Evolutionary conservation across 768 basidiomycete genomes (phyloP).

Genomic region (Lactarius trivialis): DNA sequence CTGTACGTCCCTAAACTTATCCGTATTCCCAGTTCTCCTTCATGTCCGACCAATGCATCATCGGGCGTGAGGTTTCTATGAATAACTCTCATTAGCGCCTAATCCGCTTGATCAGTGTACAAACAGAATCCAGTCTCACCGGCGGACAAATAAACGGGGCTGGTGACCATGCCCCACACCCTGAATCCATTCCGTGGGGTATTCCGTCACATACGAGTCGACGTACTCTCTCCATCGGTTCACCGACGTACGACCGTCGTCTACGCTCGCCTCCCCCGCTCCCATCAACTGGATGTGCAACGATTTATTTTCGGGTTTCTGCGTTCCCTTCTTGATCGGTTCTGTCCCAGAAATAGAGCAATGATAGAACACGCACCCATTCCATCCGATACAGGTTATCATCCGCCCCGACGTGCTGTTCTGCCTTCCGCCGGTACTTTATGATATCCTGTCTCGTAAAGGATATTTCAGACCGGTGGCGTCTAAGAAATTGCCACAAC

Average conservation of each 20-base stretch:
- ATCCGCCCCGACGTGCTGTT: conserved; percentile 65
- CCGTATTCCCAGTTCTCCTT: conserved; percentile 46
- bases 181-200: conserved; percentile 68
- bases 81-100: conserved; percentile 32
- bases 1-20: conserved; percentile 58
- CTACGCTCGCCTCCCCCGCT: conserved; percentile 57
- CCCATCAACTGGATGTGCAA: conserved; percentile 59
- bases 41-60: conserved; percentile 27
- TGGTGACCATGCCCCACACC: conserved; percentile 33
- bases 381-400: conserved; percentile 73
- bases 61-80: conserved; percentile 45
- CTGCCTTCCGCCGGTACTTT: conserved; percentile 74
- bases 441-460: conserved; percentile 61
- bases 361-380: conserved; percentile 51
- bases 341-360: background rate
- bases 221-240: conserved; percentile 71
- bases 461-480: conserved; percentile 46
- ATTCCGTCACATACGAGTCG: conserved; percentile 61
- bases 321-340: conserved; percentile 16
- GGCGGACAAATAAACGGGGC: conserved; percentile 24
- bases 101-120: background rate
- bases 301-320: conserved; percentile 51
- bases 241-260: conserved; percentile 42
- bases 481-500: conserved; percentile 68
- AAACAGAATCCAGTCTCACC: conserved; percentile 4